Evolutionary conservation across 192 early-diverging fungal genomes (phyloP).

Genomic region (Phycomyces blakesleeanus): DNA sequence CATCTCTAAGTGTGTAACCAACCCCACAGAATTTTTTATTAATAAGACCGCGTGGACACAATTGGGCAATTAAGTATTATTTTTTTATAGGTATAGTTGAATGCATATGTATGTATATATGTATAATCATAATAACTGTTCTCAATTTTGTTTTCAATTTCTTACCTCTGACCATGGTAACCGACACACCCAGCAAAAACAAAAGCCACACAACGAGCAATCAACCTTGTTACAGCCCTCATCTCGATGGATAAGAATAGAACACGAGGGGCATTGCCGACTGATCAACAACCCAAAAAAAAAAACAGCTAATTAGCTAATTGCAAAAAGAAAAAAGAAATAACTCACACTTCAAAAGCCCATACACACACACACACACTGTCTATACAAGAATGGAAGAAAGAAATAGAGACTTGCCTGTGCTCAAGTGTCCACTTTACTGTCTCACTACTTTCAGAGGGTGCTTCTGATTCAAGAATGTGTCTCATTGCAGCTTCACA

Average conservation of each 20-base stretch:
- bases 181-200: slow-evolving; percentile 61
- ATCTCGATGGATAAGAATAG: slow-evolving; percentile 58
- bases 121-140: too few species aligned
- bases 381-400: too few species aligned
- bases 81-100: too few species aligned
- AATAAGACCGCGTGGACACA: too few species aligned
- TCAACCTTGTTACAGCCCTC: slow-evolving; percentile 71
- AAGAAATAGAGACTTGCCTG: neutral
- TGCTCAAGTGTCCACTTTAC: neutral
- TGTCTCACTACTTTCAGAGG: neutral
- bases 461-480: slow-evolving; percentile 6
- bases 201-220: slow-evolving; percentile 56
- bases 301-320: too few species aligned
- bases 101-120: too few species aligned
- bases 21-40: neutral
- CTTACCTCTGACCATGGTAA: slow-evolving; percentile 50
- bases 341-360: too few species aligned
- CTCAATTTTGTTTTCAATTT: too few species aligned
- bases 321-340: too few species aligned
- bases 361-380: too few species aligned
- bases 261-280: slow-evolving; percentile 59
- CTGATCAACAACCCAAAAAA: slow-evolving; percentile 19
- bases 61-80: too few species aligned
- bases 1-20: slow-evolving; percentile 36
- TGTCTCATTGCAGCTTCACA: slow-evolving; percentile 46